phyloP scores from a whole-genome alignment of 1,284 basidiomycete genomes.

The Pseudozyma pruni region DNA sequence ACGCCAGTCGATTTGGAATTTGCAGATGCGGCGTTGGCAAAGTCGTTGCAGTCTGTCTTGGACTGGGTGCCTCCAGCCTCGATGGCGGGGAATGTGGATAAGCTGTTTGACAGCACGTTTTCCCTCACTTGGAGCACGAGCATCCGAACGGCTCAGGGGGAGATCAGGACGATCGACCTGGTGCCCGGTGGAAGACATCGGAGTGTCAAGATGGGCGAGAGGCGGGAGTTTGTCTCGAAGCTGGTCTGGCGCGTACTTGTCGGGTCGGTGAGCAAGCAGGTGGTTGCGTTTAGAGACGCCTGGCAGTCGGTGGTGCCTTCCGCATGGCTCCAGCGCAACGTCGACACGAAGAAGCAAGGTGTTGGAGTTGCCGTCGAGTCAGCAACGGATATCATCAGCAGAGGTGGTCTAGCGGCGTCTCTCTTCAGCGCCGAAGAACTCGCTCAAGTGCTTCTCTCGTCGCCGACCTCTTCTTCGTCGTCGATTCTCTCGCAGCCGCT shows the following conservation, averaged over 20 bases:
- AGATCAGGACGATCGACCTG: slow-evolving; percentile 28
- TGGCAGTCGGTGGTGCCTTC: slow-evolving; percentile 36
- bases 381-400: slow-evolving; percentile 15
- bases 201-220: slow-evolving; percentile 20
- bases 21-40: slow-evolving; percentile 33
- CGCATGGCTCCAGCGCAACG: slow-evolving; percentile 1
- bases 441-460: slow-evolving; percentile 21
- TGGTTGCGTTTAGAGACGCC: slow-evolving; percentile 25
- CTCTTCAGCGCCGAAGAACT: slow-evolving; percentile 23
- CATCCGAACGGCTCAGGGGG: slow-evolving; percentile 9
- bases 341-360: neutral
- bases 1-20: slow-evolving; percentile 33
- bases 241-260: slow-evolving; percentile 33
- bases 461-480: slow-evolving; percentile 3
- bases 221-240: slow-evolving; percentile 25
- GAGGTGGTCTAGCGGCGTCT: slow-evolving; percentile 41
- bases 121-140: slow-evolving; percentile 43
- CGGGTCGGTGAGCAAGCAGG: slow-evolving; percentile 23
- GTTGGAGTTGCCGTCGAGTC: slow-evolving; percentile 4
- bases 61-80: slow-evolving; percentile 15
- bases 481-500: slow-evolving; percentile 11
- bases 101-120: slow-evolving; percentile 32
- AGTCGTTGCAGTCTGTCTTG: slow-evolving; percentile 32
- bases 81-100: slow-evolving; percentile 5
- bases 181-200: slow-evolving; percentile 42